Evolutionary conservation across 768 basidiomycete species (phyloP), one percentile per base, ranked within the genome.

Genomic region (Kwoniella botswanensis): DNA sequence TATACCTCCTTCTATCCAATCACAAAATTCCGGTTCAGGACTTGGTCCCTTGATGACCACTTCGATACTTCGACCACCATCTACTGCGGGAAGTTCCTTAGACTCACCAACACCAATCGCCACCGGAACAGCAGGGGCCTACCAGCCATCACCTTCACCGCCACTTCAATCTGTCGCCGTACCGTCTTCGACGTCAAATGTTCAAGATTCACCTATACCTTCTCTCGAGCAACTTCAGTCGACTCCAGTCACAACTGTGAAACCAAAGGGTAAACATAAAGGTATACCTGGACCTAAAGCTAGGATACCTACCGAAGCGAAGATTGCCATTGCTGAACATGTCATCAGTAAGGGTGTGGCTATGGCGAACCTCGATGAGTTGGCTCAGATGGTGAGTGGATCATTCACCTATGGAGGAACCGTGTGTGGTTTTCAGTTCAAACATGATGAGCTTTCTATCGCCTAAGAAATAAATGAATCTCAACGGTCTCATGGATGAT

Each of bases 331-430:
- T n/a, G 75, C 70, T 9, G 64, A 67, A 35, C 68, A 73, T 57
- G 71, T 76, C 22, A 72, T 76, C 22, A 46, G n/a, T 6, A 67
- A 57, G 44, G 75, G 75, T 15, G 55, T 70, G 15, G 67, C 53
- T 1, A 57, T 56, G 52, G 54, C 73, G 18, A 65, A 74, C 18
- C 42, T 74, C 7, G 70, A 70, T 50, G 72, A 61, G 24, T 29
- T 76, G 18, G 71, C 58, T 7, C 29, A 58, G 24, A 29, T 71
- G 42, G 75, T 76, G 62, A 66, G 74, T 71, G 15, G 29, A 29
- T 29, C 29, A 29, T 29, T 29, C 4, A 29, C 4, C 29, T 29
- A 29, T 29, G 29, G 29, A 29, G 29, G 29, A 29, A 5, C 29
- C 29, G 29, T 5, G 29, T 29, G 29, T 29, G 29, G 29, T 29